Evolutionary conservation across 2,329 filamentous ascomycete genomes (phyloP), one percentile per base, ranked within the genome.

Genomic region (Dichotomopilus funicola): DNA sequence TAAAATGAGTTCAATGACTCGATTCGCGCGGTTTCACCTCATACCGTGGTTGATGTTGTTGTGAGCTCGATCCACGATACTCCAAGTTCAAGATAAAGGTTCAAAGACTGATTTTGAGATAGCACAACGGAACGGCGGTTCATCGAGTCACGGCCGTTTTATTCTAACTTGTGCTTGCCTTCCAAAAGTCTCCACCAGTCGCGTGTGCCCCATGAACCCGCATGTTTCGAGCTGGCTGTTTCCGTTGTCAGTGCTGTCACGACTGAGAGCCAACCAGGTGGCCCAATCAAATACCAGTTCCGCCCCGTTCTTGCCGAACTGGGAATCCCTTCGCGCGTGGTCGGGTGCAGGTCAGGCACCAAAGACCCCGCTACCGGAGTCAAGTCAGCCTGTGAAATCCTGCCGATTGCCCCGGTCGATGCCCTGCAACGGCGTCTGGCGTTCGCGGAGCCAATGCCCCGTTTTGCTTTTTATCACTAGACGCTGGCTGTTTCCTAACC

Each of bases 241-340:
- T 54, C 19, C 19, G 19, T 27, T 27, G 19, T 27, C 19, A 27
- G 19, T 27, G 57, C 43, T 59, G 57, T 57, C 56, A 35, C 59
- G 59, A 59, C 44, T 59, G 6, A 49, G 43, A 34, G 47, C 12
- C 12, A 6, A 61, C 50, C 57, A 61, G 57, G 55, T 61, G 59
- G 59, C 34, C 57, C 59, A 61, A 61, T 59, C 49, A 53, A 55
- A 12, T 19, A 40, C 27, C 2, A 7, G 13, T 2, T 9, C 1
- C 11, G 7, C 19, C 6, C 11, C 11, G 7, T 19, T 31, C 9
- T 41, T 49, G 6, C 19, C 19, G 3, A 27, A 27, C 19, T 27
- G 19, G 19, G 46, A 51, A 38, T 11, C 9, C 41, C 31, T 6
- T 45, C 10, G 12, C 49, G 49, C 41, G 2, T 19, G 35, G n/a